Evolutionary conservation across 352 stramenopile species (phyloP).

Genomic region (Phytophthora lateralis): DNA sequence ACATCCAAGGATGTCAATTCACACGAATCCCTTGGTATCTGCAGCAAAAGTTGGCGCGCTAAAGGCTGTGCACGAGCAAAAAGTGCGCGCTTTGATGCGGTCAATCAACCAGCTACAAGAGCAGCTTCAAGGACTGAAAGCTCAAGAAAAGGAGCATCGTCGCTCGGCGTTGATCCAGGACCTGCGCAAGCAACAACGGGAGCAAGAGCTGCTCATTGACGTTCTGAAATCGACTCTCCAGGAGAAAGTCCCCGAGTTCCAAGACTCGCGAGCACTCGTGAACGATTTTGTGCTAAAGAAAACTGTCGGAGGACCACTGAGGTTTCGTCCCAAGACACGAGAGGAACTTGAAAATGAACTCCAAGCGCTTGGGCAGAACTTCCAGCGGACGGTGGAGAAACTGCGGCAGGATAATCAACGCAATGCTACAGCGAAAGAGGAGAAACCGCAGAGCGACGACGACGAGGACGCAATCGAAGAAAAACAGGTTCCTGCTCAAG

Average conservation of each 20-base stretch:
- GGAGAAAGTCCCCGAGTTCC: slow-evolving; percentile 70
- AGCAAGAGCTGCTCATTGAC: slow-evolving; percentile 86
- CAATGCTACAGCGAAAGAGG: slow-evolving; percentile 32
- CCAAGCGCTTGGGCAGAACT: slow-evolving; percentile 69
- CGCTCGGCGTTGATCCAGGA: slow-evolving; percentile 86
- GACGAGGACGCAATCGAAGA: slow-evolving; percentile 34
- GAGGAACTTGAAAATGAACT: slow-evolving; percentile 90
- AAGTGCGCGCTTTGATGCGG: slow-evolving; percentile 86
- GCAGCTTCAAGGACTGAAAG: slow-evolving; percentile 69
- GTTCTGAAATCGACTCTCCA: slow-evolving; percentile 81
- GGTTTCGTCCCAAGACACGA: slow-evolving; percentile 84
- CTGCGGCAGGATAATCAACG: slow-evolving; percentile 57
- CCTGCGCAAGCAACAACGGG: slow-evolving; percentile 71
- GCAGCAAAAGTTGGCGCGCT: slow-evolving; percentile 71
- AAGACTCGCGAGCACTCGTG: slow-evolving; percentile 60
- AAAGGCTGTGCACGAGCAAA: slow-evolving; percentile 70
- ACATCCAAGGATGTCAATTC: not conserved
- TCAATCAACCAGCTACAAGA: slow-evolving; percentile 86
- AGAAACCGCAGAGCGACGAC: slow-evolving; percentile 45
- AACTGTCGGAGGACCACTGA: slow-evolving; percentile 68
- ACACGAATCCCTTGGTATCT: not conserved
- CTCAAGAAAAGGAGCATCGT: slow-evolving; percentile 88
- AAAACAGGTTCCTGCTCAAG: slow-evolving; percentile 20
- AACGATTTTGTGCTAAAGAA: slow-evolving; percentile 91
- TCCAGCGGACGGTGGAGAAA: slow-evolving; percentile 65